Evolutionary conservation across 805 yeast genomes (phyloP), one percentile per base, ranked within the genome.

Genomic region (Ogataea corticis): DNA sequence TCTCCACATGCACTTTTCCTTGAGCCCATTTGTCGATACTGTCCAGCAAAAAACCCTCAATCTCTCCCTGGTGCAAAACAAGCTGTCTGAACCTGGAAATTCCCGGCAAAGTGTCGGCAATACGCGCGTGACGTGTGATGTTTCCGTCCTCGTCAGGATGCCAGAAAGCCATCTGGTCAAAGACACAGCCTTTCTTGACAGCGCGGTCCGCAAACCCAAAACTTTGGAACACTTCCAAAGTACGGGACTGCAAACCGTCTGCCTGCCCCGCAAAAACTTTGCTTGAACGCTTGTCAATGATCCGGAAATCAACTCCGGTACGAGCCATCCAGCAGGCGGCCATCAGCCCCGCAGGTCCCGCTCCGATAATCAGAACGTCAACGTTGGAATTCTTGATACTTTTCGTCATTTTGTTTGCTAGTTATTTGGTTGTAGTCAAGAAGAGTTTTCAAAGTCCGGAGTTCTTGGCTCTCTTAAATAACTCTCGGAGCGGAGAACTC

Each of bases 301-400:
- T 59, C 9, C 63, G 50, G 42, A 56, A 55, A 13, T 60, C 44
- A 13, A 58, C 46, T 4, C 69, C 70, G 15, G 63, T 45, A 13
- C 68, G 50, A 9, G 68, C 62, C n/a, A 62, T 52, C 51, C 51
- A 48, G 35, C 29, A 16, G 54, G 68, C 70, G 11, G 62, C 51
- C 70, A 66, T 66, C 32, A 61, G 56, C 7, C 71, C 70, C 7
- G 71, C 65, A 12, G 71, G 71, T 13, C 71, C 71, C 17, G 71
- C 71, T 14, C 71, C 71, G 28, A 66, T 55, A 19, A 66, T 62
- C n/a, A 66, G 50, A 6, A 66, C 70, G 48, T 66, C 69, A 1
- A 63, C 60, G 1, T 36, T 34, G 12, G 48, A 40, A 29, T 36
- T 28, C 17, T 41, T 45, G 14, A 42, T 17, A 19, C 35, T 14